phyloP scores from a whole-genome alignment of 139 green algal genomes.

The Volvox reticuliferus region DNA sequence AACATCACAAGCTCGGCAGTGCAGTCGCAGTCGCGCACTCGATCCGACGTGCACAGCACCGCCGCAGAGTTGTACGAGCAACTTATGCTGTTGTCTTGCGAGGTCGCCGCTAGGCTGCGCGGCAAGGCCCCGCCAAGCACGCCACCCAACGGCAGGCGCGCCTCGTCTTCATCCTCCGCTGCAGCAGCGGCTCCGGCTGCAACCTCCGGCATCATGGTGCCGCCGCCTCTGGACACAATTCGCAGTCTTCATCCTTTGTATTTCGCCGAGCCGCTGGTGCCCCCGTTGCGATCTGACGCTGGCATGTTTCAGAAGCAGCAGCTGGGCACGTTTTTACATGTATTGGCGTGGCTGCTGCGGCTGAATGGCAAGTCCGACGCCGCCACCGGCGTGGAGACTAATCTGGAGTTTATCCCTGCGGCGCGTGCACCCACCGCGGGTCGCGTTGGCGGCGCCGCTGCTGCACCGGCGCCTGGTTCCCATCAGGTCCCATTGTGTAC shows the following conservation, averaged over 20 bases:
- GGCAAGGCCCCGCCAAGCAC: constrained; percentile 18
- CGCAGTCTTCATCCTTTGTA: constrained; percentile 61
- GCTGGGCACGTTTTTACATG: constrained; percentile 54
- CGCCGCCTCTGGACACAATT: constrained; percentile 35
- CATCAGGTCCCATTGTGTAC: constrained; percentile 27
- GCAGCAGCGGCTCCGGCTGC: not conserved
- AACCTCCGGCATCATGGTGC: not conserved
- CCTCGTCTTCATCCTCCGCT: not conserved
- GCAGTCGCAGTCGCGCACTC: constrained; percentile 40
- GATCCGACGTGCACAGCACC: constrained; percentile 49
- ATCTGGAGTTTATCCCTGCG: constrained; percentile 44
- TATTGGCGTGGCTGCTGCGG: constrained; percentile 57
- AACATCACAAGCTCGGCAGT: constrained; percentile 25
- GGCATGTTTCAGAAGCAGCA: constrained; percentile 59
- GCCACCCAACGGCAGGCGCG: constrained; percentile 28
- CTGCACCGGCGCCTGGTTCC: not conserved
- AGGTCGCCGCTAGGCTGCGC: constrained; percentile 14
- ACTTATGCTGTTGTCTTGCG: constrained; percentile 42
- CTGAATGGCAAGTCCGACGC: constrained; percentile 39
- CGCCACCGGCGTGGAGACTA: constrained; percentile 19
- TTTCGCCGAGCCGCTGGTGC: constrained; percentile 59
- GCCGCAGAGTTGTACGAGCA: constrained; percentile 32
- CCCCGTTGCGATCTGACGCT: constrained; percentile 42
- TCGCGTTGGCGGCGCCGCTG: not conserved
- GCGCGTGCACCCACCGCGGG: not conserved